These are phyloP conservation scores for Capronia epimyces DNA, from an alignment of 2,329 filamentous ascomycete genomes.

Conservation along the genomic window DNA sequence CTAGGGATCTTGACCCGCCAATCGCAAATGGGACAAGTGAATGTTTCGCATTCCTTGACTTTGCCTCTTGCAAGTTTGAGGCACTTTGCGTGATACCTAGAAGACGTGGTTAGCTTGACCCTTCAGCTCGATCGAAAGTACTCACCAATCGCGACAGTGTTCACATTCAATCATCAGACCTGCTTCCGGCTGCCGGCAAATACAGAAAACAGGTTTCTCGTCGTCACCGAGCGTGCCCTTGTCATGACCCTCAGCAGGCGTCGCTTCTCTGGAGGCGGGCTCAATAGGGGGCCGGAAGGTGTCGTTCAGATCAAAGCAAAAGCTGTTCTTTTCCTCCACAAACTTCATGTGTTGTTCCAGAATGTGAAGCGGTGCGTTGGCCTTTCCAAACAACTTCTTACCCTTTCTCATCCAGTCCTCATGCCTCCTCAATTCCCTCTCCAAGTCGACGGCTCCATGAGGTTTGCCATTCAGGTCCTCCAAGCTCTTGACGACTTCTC, in stretches of 20 bases:
- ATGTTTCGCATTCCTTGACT: slow-evolving; percentile 97
- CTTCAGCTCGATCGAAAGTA: slow-evolving; percentile 17
- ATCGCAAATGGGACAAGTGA: slow-evolving; percentile 96
- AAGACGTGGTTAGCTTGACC: slow-evolving; percentile 29
- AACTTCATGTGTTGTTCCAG: slow-evolving; percentile 91
- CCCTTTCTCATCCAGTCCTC: slow-evolving; percentile 99
- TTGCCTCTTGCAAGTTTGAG: slow-evolving; percentile 96
- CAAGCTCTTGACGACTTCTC: slow-evolving; percentile 78
- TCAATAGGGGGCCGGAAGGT: slow-evolving; percentile 86
- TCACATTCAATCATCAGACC: slow-evolving; percentile 99
- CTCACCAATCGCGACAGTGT: slow-evolving; percentile 92
- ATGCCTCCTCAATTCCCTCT: slow-evolving; percentile 88
- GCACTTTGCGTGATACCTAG: slow-evolving; percentile 94
- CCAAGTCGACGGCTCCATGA: slow-evolving; percentile 80
- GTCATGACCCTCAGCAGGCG: slow-evolving; percentile 52
- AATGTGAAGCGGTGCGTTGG: slow-evolving; percentile 93
- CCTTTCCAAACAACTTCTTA: slow-evolving; percentile 96
- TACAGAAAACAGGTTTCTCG: slow-evolving; percentile 84
- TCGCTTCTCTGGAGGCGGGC: slow-evolving; percentile 78
- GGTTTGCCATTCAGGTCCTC: slow-evolving; percentile 91
- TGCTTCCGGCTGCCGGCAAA: slow-evolving; percentile 85
- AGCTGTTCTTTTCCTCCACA: slow-evolving; percentile 79
- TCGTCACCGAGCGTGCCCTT: slow-evolving; percentile 49
- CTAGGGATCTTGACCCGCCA: slow-evolving; percentile 95
- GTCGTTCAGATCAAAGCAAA: slow-evolving; percentile 87